Evolutionary conservation across 345 rosid genomes (phyloP).

Genomic region (Lepidium didymum): DNA sequence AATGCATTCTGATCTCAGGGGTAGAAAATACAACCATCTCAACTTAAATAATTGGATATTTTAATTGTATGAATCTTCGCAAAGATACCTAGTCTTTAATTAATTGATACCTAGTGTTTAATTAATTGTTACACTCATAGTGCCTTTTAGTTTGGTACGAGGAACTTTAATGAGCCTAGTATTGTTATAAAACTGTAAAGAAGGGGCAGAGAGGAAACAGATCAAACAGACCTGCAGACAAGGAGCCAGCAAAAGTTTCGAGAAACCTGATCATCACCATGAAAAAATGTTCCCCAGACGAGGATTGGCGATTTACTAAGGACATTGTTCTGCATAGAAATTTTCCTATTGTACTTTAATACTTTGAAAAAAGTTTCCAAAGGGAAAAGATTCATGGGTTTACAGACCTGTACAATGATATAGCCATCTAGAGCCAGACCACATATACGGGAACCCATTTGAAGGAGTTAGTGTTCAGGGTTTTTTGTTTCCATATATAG

Average conservation of each 20-base stretch:
- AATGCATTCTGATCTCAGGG: background rate
- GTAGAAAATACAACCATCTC: background rate
- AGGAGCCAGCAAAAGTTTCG: conserved; percentile 90
- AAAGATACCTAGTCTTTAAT: background rate
- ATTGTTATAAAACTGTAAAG: background rate
- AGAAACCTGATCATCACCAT: conserved; percentile 84
- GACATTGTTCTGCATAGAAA: conserved; percentile 78
- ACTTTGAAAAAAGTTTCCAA: background rate
- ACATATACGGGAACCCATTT: background rate
- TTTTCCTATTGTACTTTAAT: background rate
- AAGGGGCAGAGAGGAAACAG: background rate
- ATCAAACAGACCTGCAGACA: conserved; percentile 71
- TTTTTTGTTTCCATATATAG: conserved; percentile 4
- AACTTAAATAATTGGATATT: background rate
- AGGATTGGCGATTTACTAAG: conserved; percentile 51
- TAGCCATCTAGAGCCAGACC: conserved; percentile 60
- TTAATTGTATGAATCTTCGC: background rate
- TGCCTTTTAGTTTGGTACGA: background rate
- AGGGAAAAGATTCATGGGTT: background rate
- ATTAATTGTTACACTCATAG: background rate
- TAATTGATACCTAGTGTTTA: background rate
- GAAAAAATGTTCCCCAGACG: conserved; percentile 57
- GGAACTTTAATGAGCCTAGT: background rate
- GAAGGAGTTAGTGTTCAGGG: conserved; percentile 6
- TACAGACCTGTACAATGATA: conserved; percentile 84